phyloP scores from a whole-genome alignment of 2,329 filamentous ascomycete genomes.

The Cryphonectria radicalis region DNA sequence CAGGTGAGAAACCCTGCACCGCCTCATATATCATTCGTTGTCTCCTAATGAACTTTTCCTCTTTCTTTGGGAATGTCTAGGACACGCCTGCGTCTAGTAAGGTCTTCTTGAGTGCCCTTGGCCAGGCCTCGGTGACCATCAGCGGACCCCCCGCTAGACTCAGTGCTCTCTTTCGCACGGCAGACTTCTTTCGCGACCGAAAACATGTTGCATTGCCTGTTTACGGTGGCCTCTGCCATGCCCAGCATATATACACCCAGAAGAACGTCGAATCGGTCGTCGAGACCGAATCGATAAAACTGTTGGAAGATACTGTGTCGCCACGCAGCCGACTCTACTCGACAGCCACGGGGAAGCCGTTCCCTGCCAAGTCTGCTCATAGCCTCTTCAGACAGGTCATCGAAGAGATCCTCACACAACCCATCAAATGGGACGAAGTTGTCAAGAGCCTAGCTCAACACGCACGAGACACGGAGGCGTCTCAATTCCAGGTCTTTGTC shows the following conservation, averaged over 20 bases:
- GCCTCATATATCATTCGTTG: too few relatives aligned
- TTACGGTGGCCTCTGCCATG: slow-evolving; percentile 7
- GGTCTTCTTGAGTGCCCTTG: slow-evolving; percentile 46
- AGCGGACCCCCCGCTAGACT: slow-evolving; percentile 44
- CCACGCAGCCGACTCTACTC: slow-evolving; percentile 40
- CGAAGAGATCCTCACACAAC: slow-evolving; percentile 37
- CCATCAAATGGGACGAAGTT: slow-evolving; percentile 38
- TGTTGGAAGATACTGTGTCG: neutral
- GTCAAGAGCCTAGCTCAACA: slow-evolving; percentile 29
- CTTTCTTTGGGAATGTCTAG: slow-evolving; percentile 11
- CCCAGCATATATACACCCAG: slow-evolving; percentile 16
- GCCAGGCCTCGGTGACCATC: slow-evolving; percentile 40
- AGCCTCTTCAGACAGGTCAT: slow-evolving; percentile 36
- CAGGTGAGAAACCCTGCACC: slow-evolving; percentile 21
- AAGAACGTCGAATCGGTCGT: neutral
- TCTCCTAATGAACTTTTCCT: neutral
- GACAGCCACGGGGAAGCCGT: slow-evolving; percentile 38
- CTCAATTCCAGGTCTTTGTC: slow-evolving; percentile 32
- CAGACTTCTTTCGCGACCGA: slow-evolving; percentile 39
- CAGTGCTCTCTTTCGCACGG: slow-evolving; percentile 36
- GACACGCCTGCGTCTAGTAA: slow-evolving; percentile 38
- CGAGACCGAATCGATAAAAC: neutral
- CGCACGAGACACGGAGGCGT: slow-evolving; percentile 23
- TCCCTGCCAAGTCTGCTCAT: slow-evolving; percentile 32
- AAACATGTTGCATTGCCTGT: slow-evolving; percentile 39